phyloP scores from a whole-genome alignment of 1,284 basidiomycete species.

The Meripilus lineatus region DNA sequence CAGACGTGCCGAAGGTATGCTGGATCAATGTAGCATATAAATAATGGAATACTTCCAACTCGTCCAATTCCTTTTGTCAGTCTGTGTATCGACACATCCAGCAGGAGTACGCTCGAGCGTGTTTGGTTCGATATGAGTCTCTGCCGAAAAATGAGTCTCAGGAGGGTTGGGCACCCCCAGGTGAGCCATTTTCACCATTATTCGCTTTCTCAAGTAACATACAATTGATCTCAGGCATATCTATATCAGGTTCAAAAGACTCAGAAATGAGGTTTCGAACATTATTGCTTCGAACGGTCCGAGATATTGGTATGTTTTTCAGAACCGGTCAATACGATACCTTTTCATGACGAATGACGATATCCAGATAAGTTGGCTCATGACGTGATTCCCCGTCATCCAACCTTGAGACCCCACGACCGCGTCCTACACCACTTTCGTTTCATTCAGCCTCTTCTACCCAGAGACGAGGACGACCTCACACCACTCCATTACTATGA shows the following conservation, averaged over 20 bases:
- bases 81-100: constrained; percentile 68
- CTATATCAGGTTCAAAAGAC: constrained; percentile 47
- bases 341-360: background rate
- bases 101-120: constrained; percentile 76
- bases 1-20: constrained; percentile 72
- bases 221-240: constrained; percentile 3
- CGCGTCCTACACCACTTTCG: constrained; percentile 72
- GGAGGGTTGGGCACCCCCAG: constrained; percentile 79
- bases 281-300: constrained; percentile 59
- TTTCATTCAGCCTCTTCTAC: constrained; percentile 63
- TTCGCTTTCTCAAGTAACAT: background rate
- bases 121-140: constrained; percentile 72
- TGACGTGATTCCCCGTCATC: constrained; percentile 58
- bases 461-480: constrained; percentile 54
- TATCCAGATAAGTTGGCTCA: constrained; percentile 57
- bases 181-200: constrained; percentile 31
- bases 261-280: constrained; percentile 59
- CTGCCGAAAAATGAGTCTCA: constrained; percentile 68
- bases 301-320: constrained; percentile 50
- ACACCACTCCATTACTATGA: constrained; percentile 71
- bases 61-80: constrained; percentile 31
- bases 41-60: constrained; percentile 3
- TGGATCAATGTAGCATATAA: background rate
- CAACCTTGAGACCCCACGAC: constrained; percentile 55
- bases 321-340: background rate